These are phyloP conservation scores for Annulohypoxylon stygium DNA, from an alignment of 495 filamentous ascomycete genomes.

Conservation along the genomic window DNA sequence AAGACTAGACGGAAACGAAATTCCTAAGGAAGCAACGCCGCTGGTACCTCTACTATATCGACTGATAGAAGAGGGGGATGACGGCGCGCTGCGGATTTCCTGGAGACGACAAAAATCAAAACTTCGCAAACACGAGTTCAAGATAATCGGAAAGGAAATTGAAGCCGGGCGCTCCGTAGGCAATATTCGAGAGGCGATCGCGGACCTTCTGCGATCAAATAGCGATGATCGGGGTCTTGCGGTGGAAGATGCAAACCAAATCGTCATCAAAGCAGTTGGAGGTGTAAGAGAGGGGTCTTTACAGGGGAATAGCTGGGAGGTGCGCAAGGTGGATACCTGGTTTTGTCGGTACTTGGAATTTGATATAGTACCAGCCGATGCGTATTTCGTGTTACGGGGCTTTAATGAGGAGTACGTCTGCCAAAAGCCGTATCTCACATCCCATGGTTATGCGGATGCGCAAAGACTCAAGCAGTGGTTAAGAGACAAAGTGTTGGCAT, in stretches of 20 bases:
- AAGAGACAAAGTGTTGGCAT: conserved; percentile 23
- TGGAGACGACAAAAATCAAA: conserved; percentile 23
- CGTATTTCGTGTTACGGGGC: conserved; percentile 50
- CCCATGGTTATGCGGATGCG: conserved; percentile 36
- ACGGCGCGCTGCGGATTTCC: conserved; percentile 25
- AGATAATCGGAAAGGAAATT: conserved; percentile 25
- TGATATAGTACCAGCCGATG: conserved; percentile 34
- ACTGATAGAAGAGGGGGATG: conserved; percentile 25
- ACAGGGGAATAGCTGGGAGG: conserved; percentile 54
- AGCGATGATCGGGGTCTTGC: conserved; percentile 1
- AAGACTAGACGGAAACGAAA: conserved; percentile 20
- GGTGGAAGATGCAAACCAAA: conserved; percentile 41
- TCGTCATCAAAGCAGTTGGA: conserved; percentile 49
- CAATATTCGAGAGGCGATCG: conserved; percentile 31
- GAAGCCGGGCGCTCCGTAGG: conserved; percentile 32
- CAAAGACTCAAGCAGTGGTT: conserved; percentile 42
- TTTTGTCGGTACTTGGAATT: conserved; percentile 53
- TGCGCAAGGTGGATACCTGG: conserved; percentile 49
- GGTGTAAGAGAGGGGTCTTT: conserved; percentile 50
- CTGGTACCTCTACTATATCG: conserved; percentile 32
- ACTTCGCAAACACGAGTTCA: conserved; percentile 28
- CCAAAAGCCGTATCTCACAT: conserved; percentile 42
- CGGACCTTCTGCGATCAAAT: conserved; percentile 16
- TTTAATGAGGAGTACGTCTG: conserved; percentile 53
- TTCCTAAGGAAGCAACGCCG: conserved; percentile 12